Conservation (phyloP, 495 filamentous ascomycete species). For the Xylaria cubensis region DNA sequence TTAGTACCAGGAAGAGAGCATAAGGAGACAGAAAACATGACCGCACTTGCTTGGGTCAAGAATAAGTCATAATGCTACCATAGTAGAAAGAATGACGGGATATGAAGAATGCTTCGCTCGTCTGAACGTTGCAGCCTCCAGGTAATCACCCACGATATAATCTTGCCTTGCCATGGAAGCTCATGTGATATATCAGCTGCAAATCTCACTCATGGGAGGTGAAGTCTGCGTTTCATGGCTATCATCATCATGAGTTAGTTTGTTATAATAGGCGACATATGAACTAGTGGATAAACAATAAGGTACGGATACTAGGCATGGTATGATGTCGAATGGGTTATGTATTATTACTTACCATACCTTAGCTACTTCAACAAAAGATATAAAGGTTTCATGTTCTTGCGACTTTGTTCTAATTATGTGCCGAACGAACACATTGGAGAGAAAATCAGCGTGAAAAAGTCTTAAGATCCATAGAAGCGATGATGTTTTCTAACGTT, state of each 20-base stretch:
- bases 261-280: neutral
- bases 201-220: conserved; percentile 6
- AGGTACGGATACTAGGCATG: neutral
- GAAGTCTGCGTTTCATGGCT: conserved; percentile 18
- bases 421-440: neutral
- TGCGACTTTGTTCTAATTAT: neutral
- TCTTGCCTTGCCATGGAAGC: conserved; percentile 25
- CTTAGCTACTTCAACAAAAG: neutral
- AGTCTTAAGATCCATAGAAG: neutral
- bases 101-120: neutral
- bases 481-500: conserved; percentile 2
- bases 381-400: neutral
- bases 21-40: neutral
- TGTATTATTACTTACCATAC: neutral
- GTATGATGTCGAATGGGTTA: neutral
- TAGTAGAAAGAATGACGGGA: neutral
- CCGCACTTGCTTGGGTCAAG: neutral
- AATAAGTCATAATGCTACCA: neutral
- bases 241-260: conserved; percentile 1
- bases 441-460: neutral
- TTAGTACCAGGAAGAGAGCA: neutral
- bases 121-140: conserved; percentile 6
- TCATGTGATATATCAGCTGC: conserved; percentile 25
- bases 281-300: neutral
- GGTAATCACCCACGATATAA: conserved; percentile 28